These are phyloP conservation scores for Rhizophora apiculata DNA, from an alignment of 345 rosid species.

Conservation along the genomic window DNA sequence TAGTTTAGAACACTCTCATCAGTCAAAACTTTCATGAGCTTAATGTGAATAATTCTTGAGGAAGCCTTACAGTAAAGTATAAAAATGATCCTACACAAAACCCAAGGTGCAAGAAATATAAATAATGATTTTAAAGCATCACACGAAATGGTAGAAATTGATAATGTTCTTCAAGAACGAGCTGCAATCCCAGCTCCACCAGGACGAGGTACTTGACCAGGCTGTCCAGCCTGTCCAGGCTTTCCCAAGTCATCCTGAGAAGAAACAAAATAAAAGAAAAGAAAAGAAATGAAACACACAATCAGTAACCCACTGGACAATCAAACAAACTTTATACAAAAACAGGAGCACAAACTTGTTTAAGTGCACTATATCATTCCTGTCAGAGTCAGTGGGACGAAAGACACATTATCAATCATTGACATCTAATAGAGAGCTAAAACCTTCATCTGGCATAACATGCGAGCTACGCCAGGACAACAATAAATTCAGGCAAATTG, in stretches of 20 bases:
- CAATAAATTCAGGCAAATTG: too few species aligned
- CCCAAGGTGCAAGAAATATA: constrained; percentile 6
- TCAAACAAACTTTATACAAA: too few species aligned
- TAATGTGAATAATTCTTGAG: neutral
- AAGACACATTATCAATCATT: too few species aligned
- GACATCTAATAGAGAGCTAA: too few species aligned
- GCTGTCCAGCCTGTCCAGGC: constrained; percentile 33
- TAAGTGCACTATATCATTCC: too few species aligned
- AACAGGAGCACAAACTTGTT: too few species aligned
- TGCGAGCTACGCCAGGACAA: too few species aligned
- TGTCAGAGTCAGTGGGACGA: too few species aligned
- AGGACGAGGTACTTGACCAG: constrained; percentile 49
- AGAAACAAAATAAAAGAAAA: neutral
- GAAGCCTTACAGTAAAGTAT: neutral
- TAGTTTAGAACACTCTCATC: neutral
- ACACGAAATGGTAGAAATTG: neutral
- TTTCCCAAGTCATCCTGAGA: constrained; percentile 40
- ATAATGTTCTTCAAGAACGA: constrained; percentile 35
- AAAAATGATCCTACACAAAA: constrained; percentile 14
- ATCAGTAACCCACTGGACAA: too few species aligned
- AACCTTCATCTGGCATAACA: too few species aligned
- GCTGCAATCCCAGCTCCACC: constrained; percentile 47
- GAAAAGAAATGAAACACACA: neutral
- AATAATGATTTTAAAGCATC: constrained; percentile 18
- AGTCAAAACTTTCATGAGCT: neutral